Evolutionary conservation across 345 rosid genomes (phyloP), one percentile per base, ranked within the genome.

Genomic region (Theobroma cacao): DNA sequence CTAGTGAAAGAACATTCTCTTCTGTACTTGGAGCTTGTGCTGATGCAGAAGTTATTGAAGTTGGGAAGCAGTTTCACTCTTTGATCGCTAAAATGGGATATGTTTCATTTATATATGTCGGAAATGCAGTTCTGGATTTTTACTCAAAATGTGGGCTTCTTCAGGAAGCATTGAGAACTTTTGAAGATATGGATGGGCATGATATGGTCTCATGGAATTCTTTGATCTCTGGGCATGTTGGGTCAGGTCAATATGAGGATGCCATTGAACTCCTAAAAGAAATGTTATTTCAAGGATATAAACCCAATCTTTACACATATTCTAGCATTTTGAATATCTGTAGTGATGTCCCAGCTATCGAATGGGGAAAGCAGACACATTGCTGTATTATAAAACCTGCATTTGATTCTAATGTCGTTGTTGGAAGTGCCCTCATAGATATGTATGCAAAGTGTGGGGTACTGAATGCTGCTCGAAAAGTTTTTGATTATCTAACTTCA

Each of bases 381-480:
- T 83, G 86, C 60, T 63, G 80, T 77, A 78, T 83, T 34, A 34
- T 84, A 62, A 84, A 84, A 75, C 86, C 84, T 43, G 71, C 74
- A 69, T 78, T 77, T 78, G 63, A 69, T 68, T 80, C 81, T 38
- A 70, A 75, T 55, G 81, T 84, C 30, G 75, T 84, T 75, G 77
- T 78, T 70, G 84, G 84, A 34, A 80, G 75, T 77, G 79, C 82
- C 38, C 79, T 84, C n/a, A 33, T 80, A 31, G 84, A 84, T 60
- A 84, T 84, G 86, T 84, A 84, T 75, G 81, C 86, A 26, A 84
- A 84, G 68, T 80, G 81, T 55, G 86, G 84, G 79, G 75, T 77
- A 72, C 56, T 80, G 62, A 62, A 40, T 75, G 77, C 79, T 56
- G 84, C 86, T 36, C 79, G 84, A 52, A 75, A 75, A 71, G 80